These are phyloP conservation scores for Davidsoniella australis DNA, from an alignment of 2,329 filamentous ascomycete species.

Conservation along the genomic window DNA sequence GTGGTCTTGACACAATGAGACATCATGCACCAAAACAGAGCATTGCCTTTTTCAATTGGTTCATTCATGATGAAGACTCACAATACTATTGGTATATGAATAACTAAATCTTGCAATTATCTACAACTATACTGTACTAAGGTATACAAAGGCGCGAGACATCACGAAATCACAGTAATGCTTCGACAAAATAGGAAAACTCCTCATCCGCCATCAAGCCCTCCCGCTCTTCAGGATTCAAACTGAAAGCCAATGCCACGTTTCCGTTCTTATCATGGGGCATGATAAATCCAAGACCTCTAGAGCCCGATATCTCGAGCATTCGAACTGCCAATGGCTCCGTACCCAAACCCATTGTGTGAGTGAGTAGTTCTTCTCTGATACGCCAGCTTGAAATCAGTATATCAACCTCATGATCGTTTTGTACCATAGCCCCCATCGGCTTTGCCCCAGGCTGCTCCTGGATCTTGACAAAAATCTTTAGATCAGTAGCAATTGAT, in stretches of 20 bases:
- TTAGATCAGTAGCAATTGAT: background rate
- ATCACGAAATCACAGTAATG: too few species aligned
- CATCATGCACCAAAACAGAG: too few species aligned
- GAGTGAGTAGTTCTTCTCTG: background rate
- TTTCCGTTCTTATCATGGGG: background rate
- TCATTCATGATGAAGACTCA: too few species aligned
- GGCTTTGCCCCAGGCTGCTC: background rate
- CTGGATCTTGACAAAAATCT: background rate
- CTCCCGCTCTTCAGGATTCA: background rate
- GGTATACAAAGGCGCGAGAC: too few species aligned
- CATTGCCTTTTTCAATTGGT: too few species aligned
- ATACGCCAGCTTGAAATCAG: background rate
- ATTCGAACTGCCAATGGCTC: background rate
- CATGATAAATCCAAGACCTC: background rate
- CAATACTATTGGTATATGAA: too few species aligned
- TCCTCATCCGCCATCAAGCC: background rate
- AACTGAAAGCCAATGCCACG: background rate
- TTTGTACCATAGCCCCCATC: background rate
- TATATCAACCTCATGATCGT: background rate
- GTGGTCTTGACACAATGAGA: too few species aligned
- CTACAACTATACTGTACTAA: too few species aligned
- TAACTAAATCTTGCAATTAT: too few species aligned
- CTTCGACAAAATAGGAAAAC: background rate
- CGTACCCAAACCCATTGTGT: background rate
- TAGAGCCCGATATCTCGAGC: background rate